A percentile compares a stretch with the other conserved stretches of the same genome.
phyloP scores from a whole-genome alignment of 1,139 yeast species.

The Citeromyces siamensis region DNA sequence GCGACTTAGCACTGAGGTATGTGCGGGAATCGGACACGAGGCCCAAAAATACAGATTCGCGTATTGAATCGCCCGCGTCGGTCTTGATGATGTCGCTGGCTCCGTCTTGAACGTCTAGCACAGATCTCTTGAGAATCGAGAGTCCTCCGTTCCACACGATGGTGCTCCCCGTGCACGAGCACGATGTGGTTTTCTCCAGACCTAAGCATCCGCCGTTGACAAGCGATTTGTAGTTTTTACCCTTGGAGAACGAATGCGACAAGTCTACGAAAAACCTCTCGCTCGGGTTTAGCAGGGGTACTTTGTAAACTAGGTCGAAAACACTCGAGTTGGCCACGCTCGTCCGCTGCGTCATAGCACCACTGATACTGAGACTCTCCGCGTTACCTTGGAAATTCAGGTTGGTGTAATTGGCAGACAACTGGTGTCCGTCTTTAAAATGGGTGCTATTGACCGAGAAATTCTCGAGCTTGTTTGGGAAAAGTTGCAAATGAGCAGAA shows the following conservation, averaged over 20 bases:
- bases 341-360: conserved; percentile 7
- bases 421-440: conserved; percentile 13
- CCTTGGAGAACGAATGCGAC: conserved; percentile 10
- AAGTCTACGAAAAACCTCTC: conserved; percentile 14
- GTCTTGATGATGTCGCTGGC: conserved; percentile 23
- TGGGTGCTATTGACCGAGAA: conserved; percentile 14
- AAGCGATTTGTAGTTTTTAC: conserved; percentile 21
- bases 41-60: conserved; percentile 15
- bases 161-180: conserved; percentile 6
- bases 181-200: conserved; percentile 16
- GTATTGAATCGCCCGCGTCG: conserved; percentile 19
- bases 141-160: conserved; percentile 22
- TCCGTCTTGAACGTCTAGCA: conserved; percentile 29
- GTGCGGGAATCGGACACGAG: conserved; percentile 12
- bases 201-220: conserved; percentile 21
- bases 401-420: conserved; percentile 13
- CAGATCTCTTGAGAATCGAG: conserved; percentile 27
- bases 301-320: conserved; percentile 13
- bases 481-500: conserved; percentile 12
- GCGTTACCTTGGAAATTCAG: conserved; percentile 19
- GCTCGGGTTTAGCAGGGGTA: conserved; percentile 17
- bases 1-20: conserved; percentile 19
- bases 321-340: conserved; percentile 7
- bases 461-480: conserved; percentile 11
- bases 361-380: conserved; percentile 13